Evolutionary conservation across 2,329 filamentous ascomycete species (phyloP).

Genomic region (Thelonectria discophora): DNA sequence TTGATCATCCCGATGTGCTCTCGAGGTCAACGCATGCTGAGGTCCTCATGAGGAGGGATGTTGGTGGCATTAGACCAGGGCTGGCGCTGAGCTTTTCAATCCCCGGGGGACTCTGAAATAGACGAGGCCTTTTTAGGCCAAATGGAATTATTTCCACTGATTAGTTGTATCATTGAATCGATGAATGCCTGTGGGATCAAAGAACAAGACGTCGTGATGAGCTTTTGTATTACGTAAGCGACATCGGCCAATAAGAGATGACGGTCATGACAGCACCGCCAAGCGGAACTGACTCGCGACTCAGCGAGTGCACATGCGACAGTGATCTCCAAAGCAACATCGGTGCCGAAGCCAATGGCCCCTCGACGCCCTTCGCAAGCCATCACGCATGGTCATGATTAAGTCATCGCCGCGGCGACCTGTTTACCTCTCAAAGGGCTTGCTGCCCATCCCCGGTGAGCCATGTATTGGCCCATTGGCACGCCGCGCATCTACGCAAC

Average conservation of each 20-base stretch:
- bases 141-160: neutral
- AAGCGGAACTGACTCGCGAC: conserved; percentile 30
- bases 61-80: neutral
- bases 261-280: conserved; percentile 13
- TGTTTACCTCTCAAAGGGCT: conserved; percentile 27
- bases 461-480: conserved; percentile 92
- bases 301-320: conserved; percentile 25
- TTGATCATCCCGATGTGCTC: too few species aligned
- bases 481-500: conserved; percentile 85
- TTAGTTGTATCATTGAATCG: neutral
- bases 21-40: too few species aligned
- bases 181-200: neutral
- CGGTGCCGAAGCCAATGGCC: conserved; percentile 36
- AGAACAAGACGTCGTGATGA: neutral
- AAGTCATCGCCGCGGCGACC: conserved; percentile 31
- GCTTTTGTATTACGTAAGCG: neutral
- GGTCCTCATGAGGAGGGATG: neutral
- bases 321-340: conserved; percentile 22
- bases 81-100: neutral
- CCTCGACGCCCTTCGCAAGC: conserved; percentile 26
- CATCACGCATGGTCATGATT: conserved; percentile 41
- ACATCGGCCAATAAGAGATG: conserved; percentile 18
- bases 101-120: neutral
- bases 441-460: conserved; percentile 27
- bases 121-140: neutral